Conservation (phyloP, 1,284 basidiomycete species). For the Leccinum pallidistipes region DNA sequence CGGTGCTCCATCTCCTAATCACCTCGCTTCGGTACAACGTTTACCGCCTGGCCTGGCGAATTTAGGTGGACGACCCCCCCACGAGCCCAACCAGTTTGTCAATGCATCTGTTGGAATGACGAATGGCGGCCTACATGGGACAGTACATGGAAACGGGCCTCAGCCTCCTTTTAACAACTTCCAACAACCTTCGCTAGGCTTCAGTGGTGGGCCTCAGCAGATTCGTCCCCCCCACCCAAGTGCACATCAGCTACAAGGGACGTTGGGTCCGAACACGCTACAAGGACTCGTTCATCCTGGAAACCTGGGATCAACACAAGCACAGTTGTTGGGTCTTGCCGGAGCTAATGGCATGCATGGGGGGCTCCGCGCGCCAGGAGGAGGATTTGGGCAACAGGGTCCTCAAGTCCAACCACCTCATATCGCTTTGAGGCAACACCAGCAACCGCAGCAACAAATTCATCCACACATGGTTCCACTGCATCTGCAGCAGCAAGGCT, state of each 20-base stretch:
- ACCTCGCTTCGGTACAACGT: constrained; percentile 53
- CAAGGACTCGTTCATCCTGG: constrained; percentile 49
- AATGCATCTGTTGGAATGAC: constrained; percentile 49
- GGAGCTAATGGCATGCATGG: constrained; percentile 39
- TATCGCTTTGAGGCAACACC: constrained; percentile 44
- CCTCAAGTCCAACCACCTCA: constrained; percentile 43
- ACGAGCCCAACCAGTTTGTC: constrained; percentile 70
- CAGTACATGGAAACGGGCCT: constrained; percentile 47
- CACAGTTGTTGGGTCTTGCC: constrained; percentile 46
- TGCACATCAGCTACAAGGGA: constrained; percentile 50
- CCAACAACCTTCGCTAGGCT: constrained; percentile 42
- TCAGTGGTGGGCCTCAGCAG: constrained; percentile 49
- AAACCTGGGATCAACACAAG: constrained; percentile 50
- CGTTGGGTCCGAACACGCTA: constrained; percentile 42
- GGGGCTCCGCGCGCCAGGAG: constrained; percentile 42
- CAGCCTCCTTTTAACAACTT: constrained; percentile 56
- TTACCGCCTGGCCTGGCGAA: constrained; percentile 82
- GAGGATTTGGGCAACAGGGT: constrained; percentile 56
- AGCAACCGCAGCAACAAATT: constrained; percentile 42
- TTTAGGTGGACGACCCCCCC: constrained; percentile 74
- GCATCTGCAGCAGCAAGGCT: constrained; percentile 60
- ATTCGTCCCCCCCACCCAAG: constrained; percentile 51
- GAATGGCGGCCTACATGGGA: constrained; percentile 45
- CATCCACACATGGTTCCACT: constrained; percentile 61
- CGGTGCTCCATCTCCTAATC: constrained; percentile 64